Evolutionary conservation across 441 rosid genomes (phyloP).

Genomic region (Cnidoscolus chayamansa): DNA sequence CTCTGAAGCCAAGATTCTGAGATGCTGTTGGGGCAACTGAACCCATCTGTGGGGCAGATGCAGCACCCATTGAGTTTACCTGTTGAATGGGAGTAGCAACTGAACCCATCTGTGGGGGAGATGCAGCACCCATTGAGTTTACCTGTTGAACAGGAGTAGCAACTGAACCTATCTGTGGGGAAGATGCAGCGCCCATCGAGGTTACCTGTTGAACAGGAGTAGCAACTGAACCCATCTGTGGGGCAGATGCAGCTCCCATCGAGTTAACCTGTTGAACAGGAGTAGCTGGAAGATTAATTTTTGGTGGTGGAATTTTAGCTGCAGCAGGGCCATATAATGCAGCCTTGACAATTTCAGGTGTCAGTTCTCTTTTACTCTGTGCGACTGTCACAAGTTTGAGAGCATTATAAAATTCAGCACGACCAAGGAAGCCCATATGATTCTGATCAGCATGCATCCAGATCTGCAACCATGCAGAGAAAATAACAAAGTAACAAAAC

Average conservation of each 20-base stretch:
- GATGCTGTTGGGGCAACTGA: constrained; percentile 37
- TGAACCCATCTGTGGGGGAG: constrained; percentile 42
- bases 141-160: constrained; percentile 15
- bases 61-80: constrained; percentile 32
- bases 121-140: constrained; percentile 31
- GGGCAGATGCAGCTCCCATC: no score
- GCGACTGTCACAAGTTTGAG: constrained; percentile 92
- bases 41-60: constrained; percentile 43
- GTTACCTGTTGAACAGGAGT: no score
- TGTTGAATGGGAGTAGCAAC: constrained; percentile 23
- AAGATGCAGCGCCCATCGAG: no score
- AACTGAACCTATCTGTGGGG: no score
- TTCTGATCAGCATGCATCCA: constrained; percentile 85
- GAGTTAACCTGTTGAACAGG: constrained; percentile 30
- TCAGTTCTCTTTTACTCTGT: constrained; percentile 87
- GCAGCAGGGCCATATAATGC: constrained; percentile 91
- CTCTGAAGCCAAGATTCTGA: constrained; percentile 55
- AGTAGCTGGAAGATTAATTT: constrained; percentile 58
- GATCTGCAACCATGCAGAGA: constrained; percentile 46
- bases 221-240: no score
- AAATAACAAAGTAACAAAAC: neutral
- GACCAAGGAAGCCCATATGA: constrained; percentile 68
- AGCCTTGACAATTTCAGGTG: constrained; percentile 90
- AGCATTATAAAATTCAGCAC: constrained; percentile 75
- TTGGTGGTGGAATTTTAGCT: constrained; percentile 87